phyloP scores from a whole-genome alignment of 805 yeast genomes.

The Diddensiella santjacobensis region DNA sequence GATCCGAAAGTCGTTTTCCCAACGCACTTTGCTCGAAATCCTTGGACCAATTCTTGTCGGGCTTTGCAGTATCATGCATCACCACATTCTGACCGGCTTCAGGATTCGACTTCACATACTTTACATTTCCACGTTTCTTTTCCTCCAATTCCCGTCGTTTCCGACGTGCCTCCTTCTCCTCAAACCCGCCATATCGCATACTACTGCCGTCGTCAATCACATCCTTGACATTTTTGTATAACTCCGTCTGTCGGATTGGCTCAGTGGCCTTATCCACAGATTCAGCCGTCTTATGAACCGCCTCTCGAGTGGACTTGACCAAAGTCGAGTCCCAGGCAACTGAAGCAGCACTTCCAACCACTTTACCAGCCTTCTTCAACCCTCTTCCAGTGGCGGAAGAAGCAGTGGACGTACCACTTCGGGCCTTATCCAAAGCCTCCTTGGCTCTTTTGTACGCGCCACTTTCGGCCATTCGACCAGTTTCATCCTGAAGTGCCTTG shows the following conservation, averaged over 20 bases:
- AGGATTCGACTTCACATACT: slow-evolving; percentile 64
- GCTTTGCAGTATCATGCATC: slow-evolving; percentile 73
- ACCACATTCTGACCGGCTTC: slow-evolving; percentile 76
- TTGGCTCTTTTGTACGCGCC: slow-evolving; percentile 91
- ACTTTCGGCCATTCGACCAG: slow-evolving; percentile 89
- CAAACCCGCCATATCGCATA: slow-evolving; percentile 87
- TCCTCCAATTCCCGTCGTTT: slow-evolving; percentile 54
- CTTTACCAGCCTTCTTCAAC: slow-evolving; percentile 86
- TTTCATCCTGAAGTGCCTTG: slow-evolving; percentile 92
- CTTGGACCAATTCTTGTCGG: slow-evolving; percentile 66
- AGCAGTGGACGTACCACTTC: slow-evolving; percentile 47
- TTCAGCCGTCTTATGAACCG: slow-evolving; percentile 78
- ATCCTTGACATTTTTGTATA: slow-evolving; percentile 82
- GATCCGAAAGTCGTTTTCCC: slow-evolving; percentile 58
- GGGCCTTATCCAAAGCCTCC: slow-evolving; percentile 87
- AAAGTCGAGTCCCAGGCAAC: slow-evolving; percentile 97
- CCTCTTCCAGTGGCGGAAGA: slow-evolving; percentile 66
- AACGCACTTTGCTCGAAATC: slow-evolving; percentile 63
- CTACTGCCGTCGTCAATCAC: slow-evolving; percentile 91
- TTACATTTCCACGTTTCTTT: slow-evolving; percentile 42
- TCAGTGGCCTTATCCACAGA: slow-evolving; percentile 79
- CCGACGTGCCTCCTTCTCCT: slow-evolving; percentile 76
- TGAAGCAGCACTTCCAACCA: slow-evolving; percentile 81
- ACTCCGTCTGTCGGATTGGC: slow-evolving; percentile 87
- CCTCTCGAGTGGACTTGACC: slow-evolving; percentile 81